Percentiles rank a stretch among this genome's conserved stretches.
phyloP scores from a whole-genome alignment of 805 yeast genomes.

The Helenozyma baotianmanensis region DNA sequence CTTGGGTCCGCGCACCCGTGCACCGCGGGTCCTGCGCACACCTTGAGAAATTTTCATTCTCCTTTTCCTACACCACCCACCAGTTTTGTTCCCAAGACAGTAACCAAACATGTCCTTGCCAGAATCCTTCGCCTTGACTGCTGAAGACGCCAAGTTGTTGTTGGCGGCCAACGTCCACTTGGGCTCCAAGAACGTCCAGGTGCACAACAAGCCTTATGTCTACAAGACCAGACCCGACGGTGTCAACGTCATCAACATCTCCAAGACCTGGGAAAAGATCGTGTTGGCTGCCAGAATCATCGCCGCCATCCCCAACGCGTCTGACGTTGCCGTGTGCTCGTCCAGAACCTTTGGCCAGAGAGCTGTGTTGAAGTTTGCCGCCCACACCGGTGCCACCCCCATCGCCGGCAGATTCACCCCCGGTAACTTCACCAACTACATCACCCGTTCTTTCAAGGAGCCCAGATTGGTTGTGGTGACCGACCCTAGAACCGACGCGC shows the following conservation, averaged over 20 bases:
- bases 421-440: slow-evolving; percentile 99
- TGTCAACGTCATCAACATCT: slow-evolving; percentile 96
- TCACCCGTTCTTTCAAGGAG: slow-evolving; percentile 99
- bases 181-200: slow-evolving; percentile 99
- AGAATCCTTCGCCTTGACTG: slow-evolving; percentile 87
- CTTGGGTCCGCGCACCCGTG: slow-evolving; percentile 14
- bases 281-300: slow-evolving; percentile 99
- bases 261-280: slow-evolving; percentile 99
- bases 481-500: slow-evolving; percentile 99
- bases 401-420: slow-evolving; percentile 99
- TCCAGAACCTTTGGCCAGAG: slow-evolving; percentile 99
- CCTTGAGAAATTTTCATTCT: slow-evolving; percentile 18
- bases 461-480: slow-evolving; percentile 99
- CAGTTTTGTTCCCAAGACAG: slow-evolving; percentile 16
- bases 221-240: slow-evolving; percentile 99
- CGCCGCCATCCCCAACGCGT: slow-evolving; percentile 98
- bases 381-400: slow-evolving; percentile 99
- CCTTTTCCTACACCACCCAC: slow-evolving; percentile 13
- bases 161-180: slow-evolving; percentile 99
- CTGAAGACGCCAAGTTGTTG: slow-evolving; percentile 97
- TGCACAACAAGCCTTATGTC: slow-evolving; percentile 95
- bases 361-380: slow-evolving; percentile 98
- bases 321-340: slow-evolving; percentile 98
- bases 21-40: slow-evolving; percentile 15
- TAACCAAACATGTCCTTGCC: slow-evolving; percentile 64